Evolutionary conservation across 1,284 basidiomycete species (phyloP).

Genomic region (Fistulinella staudtii): DNA sequence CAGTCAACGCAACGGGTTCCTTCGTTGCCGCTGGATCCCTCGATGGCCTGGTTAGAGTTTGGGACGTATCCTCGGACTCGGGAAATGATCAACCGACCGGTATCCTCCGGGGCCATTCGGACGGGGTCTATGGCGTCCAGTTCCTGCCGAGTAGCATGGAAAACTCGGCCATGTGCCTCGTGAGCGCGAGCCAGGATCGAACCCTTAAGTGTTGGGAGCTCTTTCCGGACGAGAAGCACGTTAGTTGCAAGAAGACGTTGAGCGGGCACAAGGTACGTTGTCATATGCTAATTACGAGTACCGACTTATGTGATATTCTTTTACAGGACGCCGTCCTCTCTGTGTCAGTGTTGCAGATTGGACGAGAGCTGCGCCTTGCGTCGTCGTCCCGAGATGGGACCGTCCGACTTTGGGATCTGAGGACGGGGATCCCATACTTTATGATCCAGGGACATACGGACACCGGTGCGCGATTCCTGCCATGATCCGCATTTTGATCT

Average conservation of each 20-base stretch:
- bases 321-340: constrained; percentile 31
- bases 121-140: constrained; percentile 31
- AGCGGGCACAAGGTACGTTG: constrained; percentile 25
- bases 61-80: constrained; percentile 24
- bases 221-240: constrained; percentile 21
- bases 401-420: constrained; percentile 33
- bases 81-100: constrained; percentile 17
- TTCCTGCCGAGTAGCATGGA: constrained; percentile 19
- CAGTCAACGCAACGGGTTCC: constrained; percentile 23
- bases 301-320: neutral
- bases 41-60: constrained; percentile 29
- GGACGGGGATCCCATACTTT: constrained; percentile 29
- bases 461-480: constrained; percentile 28
- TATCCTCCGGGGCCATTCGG: constrained; percentile 25
- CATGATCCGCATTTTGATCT: constrained; percentile 15
- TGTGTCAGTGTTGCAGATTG: constrained; percentile 31
- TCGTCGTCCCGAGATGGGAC: constrained; percentile 35
- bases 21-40: constrained; percentile 34
- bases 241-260: constrained; percentile 29
- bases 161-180: constrained; percentile 16
- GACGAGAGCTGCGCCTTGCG: constrained; percentile 32
- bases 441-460: constrained; percentile 36
- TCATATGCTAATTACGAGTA: neutral
- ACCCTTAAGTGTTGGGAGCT: constrained; percentile 31
- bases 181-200: constrained; percentile 32